phyloP scores from a whole-genome alignment of 2,329 filamentous ascomycete species.

The Geoglossum cookeanum region DNA sequence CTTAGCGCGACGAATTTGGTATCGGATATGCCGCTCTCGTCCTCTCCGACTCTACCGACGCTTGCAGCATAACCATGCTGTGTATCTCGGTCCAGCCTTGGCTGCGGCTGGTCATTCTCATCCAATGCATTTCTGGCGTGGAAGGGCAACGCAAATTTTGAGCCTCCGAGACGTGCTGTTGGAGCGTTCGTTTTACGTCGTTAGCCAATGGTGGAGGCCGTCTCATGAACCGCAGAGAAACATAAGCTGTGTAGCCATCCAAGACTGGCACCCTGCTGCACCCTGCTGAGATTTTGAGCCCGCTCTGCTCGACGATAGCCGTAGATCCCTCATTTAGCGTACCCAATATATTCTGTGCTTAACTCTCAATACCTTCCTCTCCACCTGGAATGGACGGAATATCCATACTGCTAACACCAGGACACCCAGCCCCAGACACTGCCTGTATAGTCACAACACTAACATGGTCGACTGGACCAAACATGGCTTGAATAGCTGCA shows the following conservation, averaged over 20 bases:
- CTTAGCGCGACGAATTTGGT: conserved; percentile 87
- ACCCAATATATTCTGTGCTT: conserved; percentile 89
- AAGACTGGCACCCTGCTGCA: conserved; percentile 92
- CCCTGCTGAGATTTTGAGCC: conserved; percentile 61
- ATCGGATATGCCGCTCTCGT: conserved; percentile 78
- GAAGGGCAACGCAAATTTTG: conserved; percentile 72
- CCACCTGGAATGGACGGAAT: conserved; percentile 85
- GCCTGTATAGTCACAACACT: conserved; percentile 91
- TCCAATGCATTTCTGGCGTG: conserved; percentile 72
- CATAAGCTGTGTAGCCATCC: conserved; percentile 89
- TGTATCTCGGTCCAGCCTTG: conserved; percentile 70
- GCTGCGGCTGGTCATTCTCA: conserved; percentile 77
- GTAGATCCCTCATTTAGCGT: conserved; percentile 49
- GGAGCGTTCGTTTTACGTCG: conserved; percentile 59
- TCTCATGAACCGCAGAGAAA: conserved; percentile 64
- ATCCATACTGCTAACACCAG: conserved; percentile 83
- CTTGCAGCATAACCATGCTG: conserved; percentile 77
- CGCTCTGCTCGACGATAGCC: conserved; percentile 55
- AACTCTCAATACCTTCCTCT: conserved; percentile 89
- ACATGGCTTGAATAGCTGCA: conserved; percentile 68
- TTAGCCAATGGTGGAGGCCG: conserved; percentile 56
- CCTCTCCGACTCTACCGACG: conserved; percentile 70
- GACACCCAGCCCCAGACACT: conserved; percentile 80
- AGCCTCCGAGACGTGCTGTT: conserved; percentile 64
- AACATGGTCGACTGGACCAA: conserved; percentile 58